These are phyloP conservation scores for Trapa bicornis DNA, from an alignment of 345 rosid species.

Conservation along the genomic window DNA sequence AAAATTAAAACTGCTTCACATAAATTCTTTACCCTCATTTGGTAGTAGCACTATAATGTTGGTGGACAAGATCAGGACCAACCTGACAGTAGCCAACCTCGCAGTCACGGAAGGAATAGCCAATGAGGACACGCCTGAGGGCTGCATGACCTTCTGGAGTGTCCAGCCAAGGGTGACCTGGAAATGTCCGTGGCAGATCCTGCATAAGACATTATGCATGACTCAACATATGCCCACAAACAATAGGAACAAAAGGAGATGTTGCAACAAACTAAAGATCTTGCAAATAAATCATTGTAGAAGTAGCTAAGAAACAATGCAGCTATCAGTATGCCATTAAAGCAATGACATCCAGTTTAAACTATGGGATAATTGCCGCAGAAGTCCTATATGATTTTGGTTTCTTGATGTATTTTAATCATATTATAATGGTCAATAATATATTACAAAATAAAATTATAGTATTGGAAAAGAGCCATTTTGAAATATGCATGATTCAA, in stretches of 20 bases:
- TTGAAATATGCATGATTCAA: too few relatives aligned
- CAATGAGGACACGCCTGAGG: slow-evolving; percentile 86
- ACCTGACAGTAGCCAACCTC: slow-evolving; percentile 99
- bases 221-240: neutral
- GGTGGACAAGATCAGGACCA: slow-evolving; percentile 6
- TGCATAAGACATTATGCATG: slow-evolving; percentile 14
- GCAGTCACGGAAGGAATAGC: slow-evolving; percentile 93
- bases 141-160: slow-evolving; percentile 96
- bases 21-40: neutral
- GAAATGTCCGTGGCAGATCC: slow-evolving; percentile 98
- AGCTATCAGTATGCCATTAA: neutral
- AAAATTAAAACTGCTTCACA: neutral
- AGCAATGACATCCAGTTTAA: too few relatives aligned
- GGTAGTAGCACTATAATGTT: neutral
- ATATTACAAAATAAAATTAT: too few relatives aligned
- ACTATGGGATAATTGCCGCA: too few relatives aligned
- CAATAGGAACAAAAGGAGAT: neutral
- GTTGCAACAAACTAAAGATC: neutral
- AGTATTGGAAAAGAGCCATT: too few relatives aligned
- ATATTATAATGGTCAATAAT: too few relatives aligned
- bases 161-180: slow-evolving; percentile 99
- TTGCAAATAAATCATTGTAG: neutral
- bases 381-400: too few relatives aligned
- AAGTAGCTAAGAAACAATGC: neutral
- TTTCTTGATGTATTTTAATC: too few relatives aligned